These are phyloP conservation scores for Carpinus viminea DNA, from an alignment of 306 rosid genomes.

Conservation along the genomic window DNA sequence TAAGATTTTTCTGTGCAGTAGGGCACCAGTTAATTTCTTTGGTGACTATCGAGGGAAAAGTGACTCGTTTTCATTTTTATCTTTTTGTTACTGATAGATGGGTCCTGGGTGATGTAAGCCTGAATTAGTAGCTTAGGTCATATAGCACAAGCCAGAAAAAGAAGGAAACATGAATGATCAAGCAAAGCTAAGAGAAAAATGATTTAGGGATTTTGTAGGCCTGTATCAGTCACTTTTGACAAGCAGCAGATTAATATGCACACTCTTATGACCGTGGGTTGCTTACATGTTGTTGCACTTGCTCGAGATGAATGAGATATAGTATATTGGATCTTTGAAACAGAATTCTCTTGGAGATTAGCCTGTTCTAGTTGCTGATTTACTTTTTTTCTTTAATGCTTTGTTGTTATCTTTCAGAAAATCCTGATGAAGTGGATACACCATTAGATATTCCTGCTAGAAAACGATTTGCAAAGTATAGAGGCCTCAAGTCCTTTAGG, in stretches of 20 bases:
- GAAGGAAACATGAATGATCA: not conserved
- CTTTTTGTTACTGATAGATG: not conserved
- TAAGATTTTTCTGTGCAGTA: not conserved
- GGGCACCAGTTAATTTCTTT: not conserved
- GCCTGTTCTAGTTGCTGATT: conserved; percentile 17
- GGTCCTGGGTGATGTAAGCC: not conserved
- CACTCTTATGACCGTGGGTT: not conserved
- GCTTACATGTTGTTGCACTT: not conserved
- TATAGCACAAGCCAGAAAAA: not conserved
- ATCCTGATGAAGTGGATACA: conserved; percentile 96
- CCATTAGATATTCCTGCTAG: conserved; percentile 85
- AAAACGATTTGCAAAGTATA: conserved; percentile 83
- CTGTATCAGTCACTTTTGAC: not conserved
- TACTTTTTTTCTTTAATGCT: conserved; percentile 11
- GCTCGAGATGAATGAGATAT: conserved; percentile 1
- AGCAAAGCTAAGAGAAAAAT: not conserved
- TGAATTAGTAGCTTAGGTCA: not conserved
- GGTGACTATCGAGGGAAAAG: too few relatives aligned
- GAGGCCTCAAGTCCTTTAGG: conserved; percentile 97
- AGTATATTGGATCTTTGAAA: conserved; percentile 4
- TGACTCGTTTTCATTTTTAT: too few relatives aligned
- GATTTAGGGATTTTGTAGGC: not conserved
- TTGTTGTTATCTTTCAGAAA: conserved; percentile 53
- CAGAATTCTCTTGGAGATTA: not conserved
- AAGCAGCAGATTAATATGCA: not conserved